Evolutionary conservation across 805 yeast species (phyloP), one percentile per base, ranked within the genome.

Genomic region (Lachancea kluyveri): DNA sequence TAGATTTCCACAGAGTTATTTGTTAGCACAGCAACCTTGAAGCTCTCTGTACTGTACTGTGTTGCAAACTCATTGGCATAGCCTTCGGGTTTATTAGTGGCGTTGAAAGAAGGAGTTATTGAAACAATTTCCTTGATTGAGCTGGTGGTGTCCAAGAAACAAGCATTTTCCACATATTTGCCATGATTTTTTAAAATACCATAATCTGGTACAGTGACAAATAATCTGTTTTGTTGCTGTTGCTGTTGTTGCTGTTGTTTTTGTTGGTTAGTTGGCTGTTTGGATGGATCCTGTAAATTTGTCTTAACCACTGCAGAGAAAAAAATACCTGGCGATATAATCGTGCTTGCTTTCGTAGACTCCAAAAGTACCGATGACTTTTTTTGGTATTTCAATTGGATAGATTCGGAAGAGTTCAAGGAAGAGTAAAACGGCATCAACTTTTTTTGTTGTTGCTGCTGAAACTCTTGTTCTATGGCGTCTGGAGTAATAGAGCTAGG

Each of bases 311-410:
- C 70, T 8, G 79, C 82, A 23, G 84, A 79, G 39, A 88, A 67
- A 48, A 77, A 88, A 3, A 86, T 77, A n/a, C 94, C 95, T 1
- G 96, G 95, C 13, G 94, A 76, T 18, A 85, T 65, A 8, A 88
- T 64, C 19, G 72, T 68, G 16, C 82, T 68, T 8, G 75, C 64
- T 24, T 70, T 63, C 17, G 81, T 68, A 26, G 79, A 72, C 37
- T 69, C 71, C 36, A 79, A 62, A 28, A 86, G 52, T 2, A 67
- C 57, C 5, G 76, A 65, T 1, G 71, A 65, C 42, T 71, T 75
- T 42, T 74, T 76, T 52, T 82, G 65, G 13, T 75, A 70, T 37
- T 65, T 70, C 20, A 72, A 49, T 22, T 46, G 31, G 4, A 52
- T 45, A 4, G 61, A 50, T 34, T 56, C 60, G 4, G 57, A 44